Evolutionary conservation across 441 rosid species (phyloP).

Genomic region (Jatropha podagrica): DNA sequence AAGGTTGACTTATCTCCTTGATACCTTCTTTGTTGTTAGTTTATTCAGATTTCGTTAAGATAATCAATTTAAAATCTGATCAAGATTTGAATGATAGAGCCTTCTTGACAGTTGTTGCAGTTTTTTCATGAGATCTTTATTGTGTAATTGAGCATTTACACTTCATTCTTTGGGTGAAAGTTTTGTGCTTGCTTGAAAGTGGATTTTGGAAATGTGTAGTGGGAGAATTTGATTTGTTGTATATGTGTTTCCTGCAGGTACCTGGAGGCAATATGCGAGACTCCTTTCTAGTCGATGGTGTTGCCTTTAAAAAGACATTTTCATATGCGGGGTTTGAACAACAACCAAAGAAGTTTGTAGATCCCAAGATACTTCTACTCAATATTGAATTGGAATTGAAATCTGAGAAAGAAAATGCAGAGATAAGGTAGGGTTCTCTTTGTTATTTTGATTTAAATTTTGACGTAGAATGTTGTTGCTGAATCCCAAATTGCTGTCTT

Average conservation of each 20-base stretch:
- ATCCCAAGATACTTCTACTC: conserved; percentile 79
- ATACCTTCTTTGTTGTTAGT: background rate
- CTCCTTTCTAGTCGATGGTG: conserved; percentile 96
- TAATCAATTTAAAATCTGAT: background rate
- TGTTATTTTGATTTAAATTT: background rate
- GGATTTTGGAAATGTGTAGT: background rate
- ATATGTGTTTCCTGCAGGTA: conserved; percentile 48
- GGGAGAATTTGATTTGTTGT: background rate
- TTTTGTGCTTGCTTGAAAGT: conserved; percentile 1
- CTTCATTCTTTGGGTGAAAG: background rate
- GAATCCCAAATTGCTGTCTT: conserved; percentile 1
- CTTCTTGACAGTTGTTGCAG: background rate
- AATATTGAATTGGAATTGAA: conserved; percentile 95
- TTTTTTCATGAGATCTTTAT: background rate
- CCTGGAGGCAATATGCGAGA: conserved; percentile 98
- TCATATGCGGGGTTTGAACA: conserved; percentile 99
- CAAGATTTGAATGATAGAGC: background rate
- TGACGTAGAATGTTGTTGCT: conserved; percentile 10
- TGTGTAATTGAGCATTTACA: background rate
- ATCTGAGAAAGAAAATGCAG: conserved; percentile 99
- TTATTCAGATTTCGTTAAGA: background rate
- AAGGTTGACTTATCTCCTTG: background rate
- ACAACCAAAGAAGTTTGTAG: conserved; percentile 89
- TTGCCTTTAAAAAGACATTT: conserved; percentile 98
- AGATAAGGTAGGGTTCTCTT: conserved; percentile 62